These are phyloP conservation scores for Alternaria triticimaculans DNA, from an alignment of 2,329 filamentous ascomycete genomes.

Conservation along the genomic window DNA sequence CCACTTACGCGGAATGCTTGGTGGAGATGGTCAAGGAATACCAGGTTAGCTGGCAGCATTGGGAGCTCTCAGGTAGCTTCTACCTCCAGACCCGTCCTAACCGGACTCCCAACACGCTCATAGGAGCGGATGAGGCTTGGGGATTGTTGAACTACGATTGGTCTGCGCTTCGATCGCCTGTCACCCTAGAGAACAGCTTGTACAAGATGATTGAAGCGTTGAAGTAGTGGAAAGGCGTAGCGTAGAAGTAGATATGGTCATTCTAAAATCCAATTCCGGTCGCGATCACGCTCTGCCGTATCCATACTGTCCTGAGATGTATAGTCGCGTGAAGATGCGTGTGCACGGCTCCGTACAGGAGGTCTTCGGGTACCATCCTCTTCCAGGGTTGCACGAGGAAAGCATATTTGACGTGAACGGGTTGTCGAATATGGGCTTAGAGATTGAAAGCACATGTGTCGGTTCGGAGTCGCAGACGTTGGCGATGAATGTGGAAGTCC, in stretches of 20 bases:
- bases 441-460: not conserved
- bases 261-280: not conserved
- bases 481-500: not conserved
- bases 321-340: not conserved
- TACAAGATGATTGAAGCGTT: conserved; percentile 41
- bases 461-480: too few species aligned
- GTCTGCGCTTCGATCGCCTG: conserved; percentile 31
- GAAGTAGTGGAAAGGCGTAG: conserved; percentile 3
- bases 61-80: conserved; percentile 41
- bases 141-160: conserved; percentile 41
- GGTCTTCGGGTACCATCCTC: not conserved
- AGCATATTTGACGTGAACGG: not conserved
- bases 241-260: not conserved
- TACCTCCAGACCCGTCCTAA: conserved; percentile 50
- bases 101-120: conserved; percentile 34
- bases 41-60: conserved; percentile 40
- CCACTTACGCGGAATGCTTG: conserved; percentile 40
- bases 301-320: too few species aligned
- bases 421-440: not conserved
- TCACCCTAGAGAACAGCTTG: conserved; percentile 43
- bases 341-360: not conserved
- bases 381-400: not conserved
- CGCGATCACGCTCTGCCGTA: not conserved
- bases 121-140: conserved; percentile 41
- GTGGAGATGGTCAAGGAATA: conserved; percentile 44